Evolutionary conservation across 2,329 filamentous ascomycete genomes (phyloP), one percentile per base, ranked within the genome.

Genomic region (Colletotrichum tropicale): DNA sequence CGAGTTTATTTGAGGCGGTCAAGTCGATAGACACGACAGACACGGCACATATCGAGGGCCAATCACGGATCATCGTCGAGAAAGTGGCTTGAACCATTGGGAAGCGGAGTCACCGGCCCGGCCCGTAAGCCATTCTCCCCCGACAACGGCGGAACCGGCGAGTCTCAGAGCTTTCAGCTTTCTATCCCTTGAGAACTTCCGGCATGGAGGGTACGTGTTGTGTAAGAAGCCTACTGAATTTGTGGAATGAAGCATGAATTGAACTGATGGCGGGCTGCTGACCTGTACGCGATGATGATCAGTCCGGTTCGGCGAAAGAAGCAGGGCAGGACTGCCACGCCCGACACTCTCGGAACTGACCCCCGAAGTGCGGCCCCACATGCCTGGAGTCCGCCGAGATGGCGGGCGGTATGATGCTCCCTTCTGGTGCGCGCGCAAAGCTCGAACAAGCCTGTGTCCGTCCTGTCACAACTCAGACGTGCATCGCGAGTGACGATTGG

Each of bases 301-400:
- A 0, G 1, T 48, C 18, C 0, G 2, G 5, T 12, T 0, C 1
- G 2, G 38, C 38, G 18, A 0, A 48, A 48, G 38, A 18, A 6
- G 38, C 18, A 18, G 36, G 16, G 8, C 18, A 18, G 34, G 13
- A 2, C 34, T 36, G 34, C 8, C 16, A 43, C 1, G 0, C 38
- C 38, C 18, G 38, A 10, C n/a, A 4, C 38, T 21, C 43, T 21
- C 43, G 43, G 43, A 8, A 52, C 43, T 13, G n/a, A 8, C 43
- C 12, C 0, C 43, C 43, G n/a, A 21, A 21, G 6, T 13, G 6
- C 43, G 43, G n/a, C 43, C n/a, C 43, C 43, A 52, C 43, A 21
- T 13, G 43, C 2, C 43, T n/a, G 43, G 8, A 52, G 2, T 8
- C 43, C 43, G n/a, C n/a, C 18, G 43, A 21, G 43, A 21, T 3